Evolutionary conservation across 2,329 filamentous ascomycete species (phyloP).

Genomic region (Xylariaceae sp.): DNA sequence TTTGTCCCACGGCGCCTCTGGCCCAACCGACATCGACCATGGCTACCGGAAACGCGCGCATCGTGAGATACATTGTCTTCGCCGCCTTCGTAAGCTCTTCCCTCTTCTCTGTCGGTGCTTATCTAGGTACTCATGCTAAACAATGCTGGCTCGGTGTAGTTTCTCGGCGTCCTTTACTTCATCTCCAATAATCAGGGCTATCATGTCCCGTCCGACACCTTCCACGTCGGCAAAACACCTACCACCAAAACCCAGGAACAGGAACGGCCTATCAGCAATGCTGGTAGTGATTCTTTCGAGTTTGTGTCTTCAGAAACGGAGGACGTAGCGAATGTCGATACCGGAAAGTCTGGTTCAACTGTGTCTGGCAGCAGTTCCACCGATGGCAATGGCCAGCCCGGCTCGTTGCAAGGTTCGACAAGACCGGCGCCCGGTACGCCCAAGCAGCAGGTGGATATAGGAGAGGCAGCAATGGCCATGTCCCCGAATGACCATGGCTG

Average conservation of each 20-base stretch:
- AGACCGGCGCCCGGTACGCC: constrained; percentile 26
- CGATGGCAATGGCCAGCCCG: constrained; percentile 24
- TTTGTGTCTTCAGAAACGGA: constrained; percentile 27
- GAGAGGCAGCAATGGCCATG: constrained; percentile 47
- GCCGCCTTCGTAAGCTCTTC: constrained; percentile 67
- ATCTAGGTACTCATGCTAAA: constrained; percentile 20
- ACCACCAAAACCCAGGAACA: constrained; percentile 34
- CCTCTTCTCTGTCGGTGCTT: not conserved
- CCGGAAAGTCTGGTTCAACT: constrained; percentile 17
- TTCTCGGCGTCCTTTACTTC: constrained; percentile 74
- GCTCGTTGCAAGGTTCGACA: constrained; percentile 27
- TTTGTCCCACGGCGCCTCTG: constrained; percentile 6
- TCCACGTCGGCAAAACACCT: constrained; percentile 25
- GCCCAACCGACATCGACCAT: constrained; percentile 34
- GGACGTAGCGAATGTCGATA: constrained; percentile 12
- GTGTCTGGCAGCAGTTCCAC: constrained; percentile 20
- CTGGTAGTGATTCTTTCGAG: constrained; percentile 26
- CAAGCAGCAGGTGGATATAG: constrained; percentile 34
- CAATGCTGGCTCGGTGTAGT: constrained; percentile 34
- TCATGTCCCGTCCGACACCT: constrained; percentile 40
- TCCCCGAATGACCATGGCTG: constrained; percentile 49
- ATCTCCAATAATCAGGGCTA: constrained; percentile 56
- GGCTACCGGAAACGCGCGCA: constrained; percentile 67
- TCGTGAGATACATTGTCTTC: constrained; percentile 72
- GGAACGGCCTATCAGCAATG: constrained; percentile 22